These are phyloP conservation scores for Nemania bipapillata DNA, from an alignment of 2,329 filamentous ascomycete species.

Conservation along the genomic window DNA sequence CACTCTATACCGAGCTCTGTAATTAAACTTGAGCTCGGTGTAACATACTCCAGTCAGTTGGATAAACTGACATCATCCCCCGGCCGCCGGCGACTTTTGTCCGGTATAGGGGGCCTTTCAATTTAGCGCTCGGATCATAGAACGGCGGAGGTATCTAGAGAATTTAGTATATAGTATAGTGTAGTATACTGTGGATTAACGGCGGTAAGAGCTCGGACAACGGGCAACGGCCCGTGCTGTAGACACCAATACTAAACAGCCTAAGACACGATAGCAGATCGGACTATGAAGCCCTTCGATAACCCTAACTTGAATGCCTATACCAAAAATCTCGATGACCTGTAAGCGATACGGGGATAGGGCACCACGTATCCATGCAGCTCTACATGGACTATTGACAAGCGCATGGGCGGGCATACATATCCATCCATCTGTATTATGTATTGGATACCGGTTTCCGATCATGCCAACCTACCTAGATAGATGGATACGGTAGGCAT, in stretches of 20 bases:
- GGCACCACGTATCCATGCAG: conserved; percentile 38
- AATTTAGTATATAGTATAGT: neutral
- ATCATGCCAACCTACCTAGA: neutral
- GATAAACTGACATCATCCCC: conserved; percentile 7
- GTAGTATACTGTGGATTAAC: neutral
- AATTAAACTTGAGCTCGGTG: neutral
- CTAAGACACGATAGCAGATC: conserved; percentile 6
- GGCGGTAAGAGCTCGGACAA: neutral
- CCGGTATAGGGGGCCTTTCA: conserved; percentile 13
- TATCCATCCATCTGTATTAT: conserved; percentile 7
- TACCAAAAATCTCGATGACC: conserved; percentile 1
- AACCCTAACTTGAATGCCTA: neutral
- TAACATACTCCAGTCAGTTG: conserved; percentile 4
- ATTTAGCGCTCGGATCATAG: conserved; percentile 30
- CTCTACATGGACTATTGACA: conserved; percentile 30
- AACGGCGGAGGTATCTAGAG: neutral
- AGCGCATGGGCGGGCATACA: conserved; percentile 22
- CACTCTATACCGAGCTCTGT: neutral
- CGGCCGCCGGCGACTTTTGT: neutral
- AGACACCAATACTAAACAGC: neutral
- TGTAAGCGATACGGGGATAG: conserved; percentile 36
- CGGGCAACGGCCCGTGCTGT: conserved; percentile 21
- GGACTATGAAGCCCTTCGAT: conserved; percentile 16
- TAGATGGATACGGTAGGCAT: neutral
- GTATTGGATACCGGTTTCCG: conserved; percentile 20